Evolutionary conservation across 306 rosid genomes (phyloP).

Genomic region (Betula pendula): DNA sequence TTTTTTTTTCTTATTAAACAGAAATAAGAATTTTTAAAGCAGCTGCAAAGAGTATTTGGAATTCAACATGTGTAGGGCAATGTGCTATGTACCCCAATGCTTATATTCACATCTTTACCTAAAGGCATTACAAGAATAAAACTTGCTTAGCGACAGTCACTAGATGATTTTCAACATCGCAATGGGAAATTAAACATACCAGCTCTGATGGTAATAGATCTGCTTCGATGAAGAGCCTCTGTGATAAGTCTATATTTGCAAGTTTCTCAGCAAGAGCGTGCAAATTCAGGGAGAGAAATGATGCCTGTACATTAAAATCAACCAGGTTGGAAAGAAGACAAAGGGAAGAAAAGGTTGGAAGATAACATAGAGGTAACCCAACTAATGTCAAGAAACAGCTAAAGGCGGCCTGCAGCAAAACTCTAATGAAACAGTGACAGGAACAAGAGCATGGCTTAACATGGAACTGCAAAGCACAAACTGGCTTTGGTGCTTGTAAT

Average conservation of each 20-base stretch:
- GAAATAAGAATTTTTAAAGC: neutral
- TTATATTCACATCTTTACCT: neutral
- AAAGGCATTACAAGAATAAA: neutral
- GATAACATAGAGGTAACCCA: conserved; percentile 8
- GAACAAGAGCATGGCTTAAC: neutral
- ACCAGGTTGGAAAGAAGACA: conserved; percentile 21
- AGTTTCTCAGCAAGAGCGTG: conserved; percentile 67
- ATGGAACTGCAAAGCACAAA: neutral
- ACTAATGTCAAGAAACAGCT: neutral
- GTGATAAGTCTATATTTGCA: conserved; percentile 56
- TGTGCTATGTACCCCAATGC: neutral
- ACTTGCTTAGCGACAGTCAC: conserved; percentile 18
- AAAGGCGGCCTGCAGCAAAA: neutral
- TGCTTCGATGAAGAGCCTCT: conserved; percentile 77
- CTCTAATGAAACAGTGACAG: neutral
- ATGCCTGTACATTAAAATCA: conserved; percentile 49
- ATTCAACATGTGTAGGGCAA: neutral
- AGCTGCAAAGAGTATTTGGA: neutral
- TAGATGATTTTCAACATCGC: conserved; percentile 14
- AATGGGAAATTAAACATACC: conserved; percentile 52
- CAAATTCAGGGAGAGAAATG: conserved; percentile 80
- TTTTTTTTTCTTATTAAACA: no score
- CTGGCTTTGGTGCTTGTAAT: neutral
- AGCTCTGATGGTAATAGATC: conserved; percentile 65
- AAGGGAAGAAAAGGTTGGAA: conserved; percentile 17